Conservation (phyloP, 305 asterid species). For the Stenogyne calaminthoides region DNA sequence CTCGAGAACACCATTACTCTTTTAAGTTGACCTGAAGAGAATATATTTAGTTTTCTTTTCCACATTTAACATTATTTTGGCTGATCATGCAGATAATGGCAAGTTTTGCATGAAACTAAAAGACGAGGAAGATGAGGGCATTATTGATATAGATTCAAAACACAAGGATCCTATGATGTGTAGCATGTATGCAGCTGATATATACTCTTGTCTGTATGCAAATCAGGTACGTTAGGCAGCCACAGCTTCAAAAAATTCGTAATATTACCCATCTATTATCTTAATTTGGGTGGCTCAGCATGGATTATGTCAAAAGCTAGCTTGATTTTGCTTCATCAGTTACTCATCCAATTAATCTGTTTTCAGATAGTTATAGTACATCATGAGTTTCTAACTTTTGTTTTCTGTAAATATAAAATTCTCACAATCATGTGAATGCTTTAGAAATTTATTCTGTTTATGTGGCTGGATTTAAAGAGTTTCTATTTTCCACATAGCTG, state of each 20-base stretch:
- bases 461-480: not conserved
- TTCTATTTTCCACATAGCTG: not conserved
- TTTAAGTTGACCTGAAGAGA: slow-evolving; percentile 22
- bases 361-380: slow-evolving; percentile 6
- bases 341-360: slow-evolving; percentile 3
- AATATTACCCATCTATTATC: slow-evolving; percentile 8
- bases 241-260: slow-evolving; percentile 13
- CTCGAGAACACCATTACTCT: not conserved
- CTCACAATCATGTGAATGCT: slow-evolving; percentile 5
- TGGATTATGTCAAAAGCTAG: not conserved
- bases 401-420: slow-evolving; percentile 3
- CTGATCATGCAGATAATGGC: slow-evolving; percentile 48
- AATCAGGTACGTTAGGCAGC: slow-evolving; percentile 61
- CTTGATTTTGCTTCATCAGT: slow-evolving; percentile 3
- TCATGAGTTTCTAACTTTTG: not conserved
- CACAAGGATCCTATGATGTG: slow-evolving; percentile 90
- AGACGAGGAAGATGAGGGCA: slow-evolving; percentile 45
- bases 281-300: not conserved
- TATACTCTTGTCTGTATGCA: slow-evolving; percentile 55
- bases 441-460: slow-evolving; percentile 16
- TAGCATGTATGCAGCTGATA: slow-evolving; percentile 79
- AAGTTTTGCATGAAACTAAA: slow-evolving; percentile 36
- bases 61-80: slow-evolving; percentile 32
- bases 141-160: slow-evolving; percentile 64
- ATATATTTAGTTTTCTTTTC: slow-evolving; percentile 14